Percentiles rank a stretch among this genome's conserved stretches.
Conservation (phyloP, 768 basidiomycete species). For the Podaxis sp. region DNA sequence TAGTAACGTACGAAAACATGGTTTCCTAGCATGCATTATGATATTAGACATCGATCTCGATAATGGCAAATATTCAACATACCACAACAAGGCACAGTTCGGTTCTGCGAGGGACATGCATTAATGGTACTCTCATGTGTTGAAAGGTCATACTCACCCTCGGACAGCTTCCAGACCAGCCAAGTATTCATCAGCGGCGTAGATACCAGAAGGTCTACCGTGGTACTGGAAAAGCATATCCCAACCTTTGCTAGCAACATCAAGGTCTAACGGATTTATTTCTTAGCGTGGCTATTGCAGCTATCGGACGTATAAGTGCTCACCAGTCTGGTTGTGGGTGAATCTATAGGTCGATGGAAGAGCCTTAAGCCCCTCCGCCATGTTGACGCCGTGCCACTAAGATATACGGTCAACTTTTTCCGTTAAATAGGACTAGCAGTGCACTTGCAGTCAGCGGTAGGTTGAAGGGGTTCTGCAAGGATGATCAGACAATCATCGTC, state of each 20-base stretch:
- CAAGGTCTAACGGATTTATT: conserved; percentile 35
- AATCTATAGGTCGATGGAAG: conserved; percentile 52
- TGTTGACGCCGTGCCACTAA: conserved; percentile 57
- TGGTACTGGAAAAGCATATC: conserved; percentile 58
- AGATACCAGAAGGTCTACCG: conserved; percentile 54
- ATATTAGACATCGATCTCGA: neutral
- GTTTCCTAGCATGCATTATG: conserved; percentile 40
- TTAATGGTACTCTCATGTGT: neutral
- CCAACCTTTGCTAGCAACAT: conserved; percentile 49
- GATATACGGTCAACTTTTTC: conserved; percentile 12
- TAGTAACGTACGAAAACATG: conserved; percentile 50
- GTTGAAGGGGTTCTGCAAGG: conserved; percentile 44
- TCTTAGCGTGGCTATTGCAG: neutral
- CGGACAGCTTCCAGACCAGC: conserved; percentile 53
- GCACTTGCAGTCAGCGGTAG: conserved; percentile 34
- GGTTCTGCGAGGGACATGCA: conserved; percentile 30
- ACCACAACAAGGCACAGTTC: conserved; percentile 56
- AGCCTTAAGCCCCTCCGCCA: conserved; percentile 58
- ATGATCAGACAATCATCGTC: neutral
- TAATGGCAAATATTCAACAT: conserved; percentile 17
- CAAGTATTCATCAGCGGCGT: conserved; percentile 55
- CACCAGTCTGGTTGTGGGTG: conserved; percentile 56
- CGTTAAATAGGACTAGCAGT: neutral
- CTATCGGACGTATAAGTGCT: neutral
- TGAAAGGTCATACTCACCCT: conserved; percentile 33